Evolutionary conservation across 257 asterid genomes (phyloP), one percentile per base, ranked within the genome.

Genomic region (Solanum habrochaites): DNA sequence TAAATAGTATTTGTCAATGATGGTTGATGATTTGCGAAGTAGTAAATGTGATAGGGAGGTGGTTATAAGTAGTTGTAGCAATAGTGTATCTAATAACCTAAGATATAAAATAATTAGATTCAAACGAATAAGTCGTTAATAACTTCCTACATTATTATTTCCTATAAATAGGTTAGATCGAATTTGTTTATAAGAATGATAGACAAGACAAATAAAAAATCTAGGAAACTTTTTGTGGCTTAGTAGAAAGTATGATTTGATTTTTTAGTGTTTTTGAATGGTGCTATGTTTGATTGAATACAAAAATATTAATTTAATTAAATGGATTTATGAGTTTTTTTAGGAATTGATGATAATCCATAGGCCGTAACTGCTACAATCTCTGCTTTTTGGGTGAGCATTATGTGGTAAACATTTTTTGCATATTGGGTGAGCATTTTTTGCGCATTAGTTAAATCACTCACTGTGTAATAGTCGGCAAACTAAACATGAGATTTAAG

Each of bases 291-390:
- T 64, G 71, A 64, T 64, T 64, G 71, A 64, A 11, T 11, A 64
- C 2, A 64, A 64, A 7, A 64, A 32, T 11, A 64, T n/a, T 6
- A 11, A 11, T n/a, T 64, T 64, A 12, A 25, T 64, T 64, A 64
- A 64, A 64, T 64, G 8, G 1, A n/a, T 64, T 64, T 64, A 2
- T 11, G 31, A n/a, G 32, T 23, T 49, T 15, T 49, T 49, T 32
- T 32, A 0, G 21, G 18, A 52, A 3, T 15, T 6, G 1, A 49
- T 3, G 9, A 49, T 49, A 49, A 49, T 0, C 3, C 23, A 1
- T 9, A 49, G 35, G 35, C 35, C 35, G 35, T 5, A 32, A 0
- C 3, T 15, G 7, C 3, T 49, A 49, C 60, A 49, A 0, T 21
- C 3, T 49, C 1, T 49, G 23, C 60, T 49, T 1, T 52, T 52